Base-by-base conservation (phyloP, 2,329 filamentous ascomycete species). In the Botryotinia narcissicola region DNA sequence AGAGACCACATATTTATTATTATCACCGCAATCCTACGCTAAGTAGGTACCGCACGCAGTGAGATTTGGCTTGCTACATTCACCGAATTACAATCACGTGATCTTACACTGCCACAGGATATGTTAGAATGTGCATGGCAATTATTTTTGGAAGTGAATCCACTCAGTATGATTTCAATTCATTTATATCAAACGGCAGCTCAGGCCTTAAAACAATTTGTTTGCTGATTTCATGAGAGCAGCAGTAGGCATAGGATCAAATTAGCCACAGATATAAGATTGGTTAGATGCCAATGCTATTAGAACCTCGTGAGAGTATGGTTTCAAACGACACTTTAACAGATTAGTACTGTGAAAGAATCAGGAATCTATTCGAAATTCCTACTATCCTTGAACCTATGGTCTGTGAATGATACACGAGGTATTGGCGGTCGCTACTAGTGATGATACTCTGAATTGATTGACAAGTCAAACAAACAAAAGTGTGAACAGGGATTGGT, bases 391-490 rank as follows among this genome's bases (percentile, higher is more conserved):
- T n/a, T n/a, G 0, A 51, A 3, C 1, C 25, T 7, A n/a, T 51
- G 4, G 0, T 51, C 7, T 7, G 0, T 16, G 0, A n/a, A n/a
- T n/a, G 1, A 51, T 7, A 3, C 1, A n/a, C 5, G 25, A 51
- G 2, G 48, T n/a, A n/a, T 51, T n/a, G 5, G 10, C 2, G 6
- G 12, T 54, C 6, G 12, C 48, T n/a, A 7, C 10, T 54, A 10
- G 12, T 54, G 5, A 54, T 14, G 4, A 25, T 3, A 6, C 48
- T 54, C n/a, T 5, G 4, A 48, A 48, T 5, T 48, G 22, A 25
- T 25, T 54, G 4, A 16, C 5, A n/a, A 16, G 4, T n/a, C 48
- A 2, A 6, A 14, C 14, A 1, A 48, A 25, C 22, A 4, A 48
- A 12, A 48, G 22, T 48, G 46, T 48, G 48, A n/a, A 46, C 12